A percentile compares a stretch with the other conserved stretches of the same genome.
phyloP scores from a whole-genome alignment of 2,329 filamentous ascomycete genomes.

The Arachnomyces sp. region DNA sequence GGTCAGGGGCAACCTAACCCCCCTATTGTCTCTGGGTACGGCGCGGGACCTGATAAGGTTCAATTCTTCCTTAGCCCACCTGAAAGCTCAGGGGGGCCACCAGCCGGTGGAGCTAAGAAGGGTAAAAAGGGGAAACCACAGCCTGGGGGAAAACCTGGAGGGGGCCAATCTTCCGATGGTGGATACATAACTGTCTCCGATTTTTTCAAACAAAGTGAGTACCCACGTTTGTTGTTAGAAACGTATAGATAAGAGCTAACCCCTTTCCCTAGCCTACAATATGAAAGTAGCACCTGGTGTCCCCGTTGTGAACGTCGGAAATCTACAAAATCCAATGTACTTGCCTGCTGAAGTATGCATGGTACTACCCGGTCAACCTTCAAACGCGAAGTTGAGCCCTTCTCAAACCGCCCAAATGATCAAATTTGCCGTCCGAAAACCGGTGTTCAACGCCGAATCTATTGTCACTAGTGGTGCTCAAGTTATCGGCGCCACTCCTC shows the following conservation, averaged over 20 bases:
- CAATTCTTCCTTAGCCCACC: conserved; percentile 44
- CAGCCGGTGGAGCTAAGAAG: conserved; percentile 13
- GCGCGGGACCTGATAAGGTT: conserved; percentile 47
- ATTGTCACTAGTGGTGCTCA: conserved; percentile 51
- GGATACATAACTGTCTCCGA: conserved; percentile 46
- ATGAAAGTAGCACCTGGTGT: conserved; percentile 32
- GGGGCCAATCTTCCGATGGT: not conserved
- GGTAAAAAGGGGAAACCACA: conserved; percentile 24
- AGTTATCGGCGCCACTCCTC: conserved; percentile 50
- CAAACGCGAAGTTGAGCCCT: conserved; percentile 51
- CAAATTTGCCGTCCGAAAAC: conserved; percentile 60
- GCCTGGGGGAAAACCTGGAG: conserved; percentile 23
- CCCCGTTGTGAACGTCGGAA: conserved; percentile 63
- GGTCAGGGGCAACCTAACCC: conserved; percentile 26
- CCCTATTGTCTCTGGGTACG: conserved; percentile 29
- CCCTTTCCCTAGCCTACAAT: conserved; percentile 24
- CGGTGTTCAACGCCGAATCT: conserved; percentile 58
- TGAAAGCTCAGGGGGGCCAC: conserved; percentile 9
- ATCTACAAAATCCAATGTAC: conserved; percentile 49
- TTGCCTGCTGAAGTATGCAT: conserved; percentile 60
- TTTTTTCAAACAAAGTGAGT: conserved; percentile 41
- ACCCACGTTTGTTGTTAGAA: not conserved
- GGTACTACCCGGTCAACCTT: conserved; percentile 58
- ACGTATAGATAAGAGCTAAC: not conserved
- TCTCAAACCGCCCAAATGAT: conserved; percentile 64